These are phyloP conservation scores for Aureobasidium sp. DNA, from an alignment of 2,329 filamentous ascomycete species.

Conservation along the genomic window DNA sequence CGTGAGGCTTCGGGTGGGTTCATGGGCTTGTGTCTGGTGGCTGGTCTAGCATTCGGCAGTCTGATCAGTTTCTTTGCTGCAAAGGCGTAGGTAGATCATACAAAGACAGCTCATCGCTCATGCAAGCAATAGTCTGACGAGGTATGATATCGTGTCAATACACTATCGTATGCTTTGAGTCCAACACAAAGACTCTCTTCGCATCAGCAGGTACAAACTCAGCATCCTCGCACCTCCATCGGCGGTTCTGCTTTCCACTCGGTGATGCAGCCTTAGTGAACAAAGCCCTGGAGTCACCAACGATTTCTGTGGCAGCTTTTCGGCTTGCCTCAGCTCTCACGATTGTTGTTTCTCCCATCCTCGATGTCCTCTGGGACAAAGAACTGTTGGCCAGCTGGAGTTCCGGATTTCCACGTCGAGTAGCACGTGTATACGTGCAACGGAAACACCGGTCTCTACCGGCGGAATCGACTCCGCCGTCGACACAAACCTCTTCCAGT, in stretches of 20 bases:
- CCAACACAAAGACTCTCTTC: neutral
- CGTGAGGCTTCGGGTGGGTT: constrained; percentile 85
- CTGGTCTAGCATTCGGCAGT: constrained; percentile 76
- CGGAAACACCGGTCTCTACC: neutral
- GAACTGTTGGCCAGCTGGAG: neutral
- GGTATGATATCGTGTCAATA: neutral
- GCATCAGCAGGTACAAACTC: neutral
- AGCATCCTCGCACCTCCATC: neutral
- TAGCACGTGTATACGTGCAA: neutral
- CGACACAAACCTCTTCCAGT: neutral
- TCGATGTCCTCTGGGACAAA: neutral
- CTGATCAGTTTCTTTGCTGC: constrained; percentile 74
- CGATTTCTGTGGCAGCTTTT: neutral
- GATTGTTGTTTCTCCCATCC: neutral
- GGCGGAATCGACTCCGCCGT: neutral
- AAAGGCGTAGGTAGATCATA: constrained; percentile 15
- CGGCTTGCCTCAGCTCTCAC: neutral
- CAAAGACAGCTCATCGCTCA: neutral
- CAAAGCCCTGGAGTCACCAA: neutral
- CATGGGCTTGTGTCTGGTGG: constrained; percentile 86
- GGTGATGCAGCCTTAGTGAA: neutral
- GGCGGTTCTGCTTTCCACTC: neutral
- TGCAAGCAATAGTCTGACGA: neutral
- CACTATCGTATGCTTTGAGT: neutral
- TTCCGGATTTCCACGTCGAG: neutral